Conservation (phyloP, 2,329 filamentous ascomycete species). For the Ascochyta rabiei region DNA sequence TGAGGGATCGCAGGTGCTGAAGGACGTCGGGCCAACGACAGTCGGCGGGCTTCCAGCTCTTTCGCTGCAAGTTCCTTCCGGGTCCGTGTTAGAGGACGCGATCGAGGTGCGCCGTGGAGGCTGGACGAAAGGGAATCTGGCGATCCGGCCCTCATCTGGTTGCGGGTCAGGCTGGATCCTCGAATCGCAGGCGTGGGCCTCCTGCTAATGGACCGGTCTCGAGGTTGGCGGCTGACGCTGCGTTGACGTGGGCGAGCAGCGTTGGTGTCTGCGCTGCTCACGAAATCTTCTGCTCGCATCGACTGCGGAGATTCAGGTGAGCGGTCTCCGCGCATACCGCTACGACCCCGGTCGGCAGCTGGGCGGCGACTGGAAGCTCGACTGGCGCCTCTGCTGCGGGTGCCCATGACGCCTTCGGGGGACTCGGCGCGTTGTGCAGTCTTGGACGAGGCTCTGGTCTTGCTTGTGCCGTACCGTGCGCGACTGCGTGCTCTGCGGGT, state of each 20-base stretch:
- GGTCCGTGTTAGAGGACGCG: conserved; percentile 40
- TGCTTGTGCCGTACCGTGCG: conserved; percentile 39
- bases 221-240: conserved; percentile 58
- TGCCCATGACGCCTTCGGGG: conserved; percentile 36
- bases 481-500: conserved; percentile 45
- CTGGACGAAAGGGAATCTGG: conserved; percentile 44
- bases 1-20: conserved; percentile 81
- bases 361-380: conserved; percentile 46
- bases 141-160: conserved; percentile 42
- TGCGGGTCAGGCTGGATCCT: conserved; percentile 43
- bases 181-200: conserved; percentile 36
- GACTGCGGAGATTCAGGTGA: conserved; percentile 85
- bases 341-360: conserved; percentile 43
- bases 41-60: conserved; percentile 85
- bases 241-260: conserved; percentile 56
- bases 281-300: conserved; percentile 66
- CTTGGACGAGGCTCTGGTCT: conserved; percentile 47
- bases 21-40: conserved; percentile 76
- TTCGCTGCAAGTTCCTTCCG: conserved; percentile 64
- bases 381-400: conserved; percentile 40
- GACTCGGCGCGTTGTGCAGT: conserved; percentile 42
- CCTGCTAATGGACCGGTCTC: conserved; percentile 49
- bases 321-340: conserved; percentile 52
- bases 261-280: conserved; percentile 68
- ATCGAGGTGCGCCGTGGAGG: conserved; percentile 34